Percentiles rank a stretch among this genome's conserved stretches.
Conservation (phyloP, 164 flowering plant genomes). For the Cinnamomum micranthum region DNA sequence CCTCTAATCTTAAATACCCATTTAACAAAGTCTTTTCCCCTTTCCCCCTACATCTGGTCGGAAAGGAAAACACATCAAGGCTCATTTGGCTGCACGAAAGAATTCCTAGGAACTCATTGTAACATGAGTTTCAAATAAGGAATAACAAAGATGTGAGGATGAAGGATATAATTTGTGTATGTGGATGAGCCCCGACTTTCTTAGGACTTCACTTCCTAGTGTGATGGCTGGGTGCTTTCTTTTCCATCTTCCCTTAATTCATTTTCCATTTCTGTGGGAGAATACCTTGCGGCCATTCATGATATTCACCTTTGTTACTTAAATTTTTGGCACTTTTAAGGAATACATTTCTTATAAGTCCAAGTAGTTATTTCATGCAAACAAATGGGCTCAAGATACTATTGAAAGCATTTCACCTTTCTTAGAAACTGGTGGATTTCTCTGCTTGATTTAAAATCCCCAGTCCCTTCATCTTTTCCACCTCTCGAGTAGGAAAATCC, state of each 20-base stretch:
- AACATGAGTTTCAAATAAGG: no score
- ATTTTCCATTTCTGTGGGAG: no score
- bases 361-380: not conserved
- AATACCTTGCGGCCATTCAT: not conserved
- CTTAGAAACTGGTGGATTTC: constrained; percentile 14
- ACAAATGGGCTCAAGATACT: not conserved
- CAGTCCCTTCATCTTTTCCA: not conserved
- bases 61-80: no score
- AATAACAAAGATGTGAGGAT: no score
- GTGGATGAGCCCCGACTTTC: no score
- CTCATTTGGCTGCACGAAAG: no score
- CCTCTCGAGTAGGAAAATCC: constrained; percentile 24
- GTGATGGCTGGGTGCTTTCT: not conserved
- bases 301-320: not conserved
- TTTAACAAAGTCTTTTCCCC: no score
- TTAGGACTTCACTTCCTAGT: not conserved
- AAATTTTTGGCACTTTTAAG: not conserved
- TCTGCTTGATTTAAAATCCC: constrained; percentile 9
- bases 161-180: no score
- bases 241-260: no score
- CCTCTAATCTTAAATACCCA: no score
- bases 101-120: no score
- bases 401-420: constrained; percentile 16
- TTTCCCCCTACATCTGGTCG: no score
- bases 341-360: not conserved